Percentiles rank a stretch among this genome's conserved stretches.
Conservation (phyloP, 1,139 yeast genomes). For the Blastobotrys malaysiensis region DNA sequence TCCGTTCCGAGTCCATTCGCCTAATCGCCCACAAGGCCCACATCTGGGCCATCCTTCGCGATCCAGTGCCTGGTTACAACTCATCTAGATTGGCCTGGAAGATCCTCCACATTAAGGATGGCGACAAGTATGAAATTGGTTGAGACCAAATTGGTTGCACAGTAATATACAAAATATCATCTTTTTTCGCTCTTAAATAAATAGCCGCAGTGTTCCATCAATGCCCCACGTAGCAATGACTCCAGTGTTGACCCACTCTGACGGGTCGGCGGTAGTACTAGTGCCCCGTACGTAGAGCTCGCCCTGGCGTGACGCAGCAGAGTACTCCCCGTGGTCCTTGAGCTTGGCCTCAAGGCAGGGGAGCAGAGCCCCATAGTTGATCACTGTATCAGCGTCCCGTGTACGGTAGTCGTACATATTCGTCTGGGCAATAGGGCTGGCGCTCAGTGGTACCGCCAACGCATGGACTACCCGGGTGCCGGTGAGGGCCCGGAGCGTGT, state of each 20-base stretch:
- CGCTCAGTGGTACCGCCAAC: constrained; percentile 27
- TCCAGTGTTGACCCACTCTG: constrained; percentile 28
- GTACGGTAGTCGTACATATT: constrained; percentile 34
- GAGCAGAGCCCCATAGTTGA: constrained; percentile 33
- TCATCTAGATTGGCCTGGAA: background rate
- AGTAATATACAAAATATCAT: background rate
- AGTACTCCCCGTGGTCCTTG: constrained; percentile 17
- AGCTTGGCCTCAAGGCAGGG: constrained; percentile 31
- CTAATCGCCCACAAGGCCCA: constrained; percentile 3
- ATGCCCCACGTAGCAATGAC: constrained; percentile 25
- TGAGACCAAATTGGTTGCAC: too few species aligned
- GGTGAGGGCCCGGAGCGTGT: constrained; percentile 30
- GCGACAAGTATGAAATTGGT: background rate
- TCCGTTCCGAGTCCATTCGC: constrained; percentile 7
- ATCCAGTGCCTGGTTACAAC: background rate
- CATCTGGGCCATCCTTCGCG: constrained; percentile 4
- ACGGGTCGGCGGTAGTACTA: constrained; percentile 14
- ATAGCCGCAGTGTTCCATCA: constrained; percentile 38
- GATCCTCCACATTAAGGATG: background rate
- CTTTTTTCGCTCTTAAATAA: constrained; percentile 7
- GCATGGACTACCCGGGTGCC: constrained; percentile 35
- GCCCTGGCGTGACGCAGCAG: constrained; percentile 22
- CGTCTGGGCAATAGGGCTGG: constrained; percentile 36
- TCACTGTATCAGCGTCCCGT: constrained; percentile 16
- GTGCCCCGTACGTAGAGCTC: constrained; percentile 27